Percentiles rank a stretch among this genome's conserved stretches.
Conservation (phyloP, 106 monocot genomes). For the Platanthera zijinensis region DNA sequence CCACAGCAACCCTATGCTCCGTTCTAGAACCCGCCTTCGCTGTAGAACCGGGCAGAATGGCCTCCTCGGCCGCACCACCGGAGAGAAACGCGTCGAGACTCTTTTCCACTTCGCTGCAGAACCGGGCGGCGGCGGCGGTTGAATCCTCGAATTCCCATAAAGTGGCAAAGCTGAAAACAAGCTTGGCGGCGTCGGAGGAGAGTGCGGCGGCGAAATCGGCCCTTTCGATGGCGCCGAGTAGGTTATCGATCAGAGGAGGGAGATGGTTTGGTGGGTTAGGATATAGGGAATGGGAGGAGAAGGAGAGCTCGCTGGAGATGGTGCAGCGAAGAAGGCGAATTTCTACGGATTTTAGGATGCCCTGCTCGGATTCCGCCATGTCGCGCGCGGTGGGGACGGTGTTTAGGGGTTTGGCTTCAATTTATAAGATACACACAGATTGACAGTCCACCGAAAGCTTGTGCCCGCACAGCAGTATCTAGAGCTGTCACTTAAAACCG, state of each 20-base stretch:
- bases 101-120: slow-evolving; percentile 47
- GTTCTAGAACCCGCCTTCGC: slow-evolving; percentile 5
- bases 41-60: slow-evolving; percentile 37
- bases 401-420: not conserved
- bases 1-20: slow-evolving; percentile 34
- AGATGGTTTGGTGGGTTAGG: slow-evolving; percentile 8
- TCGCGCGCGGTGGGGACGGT: not conserved
- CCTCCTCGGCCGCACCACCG: slow-evolving; percentile 14
- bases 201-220: slow-evolving; percentile 62
- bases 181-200: slow-evolving; percentile 24
- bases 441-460: too few relatives aligned
- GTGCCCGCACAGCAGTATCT: too few relatives aligned
- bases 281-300: slow-evolving; percentile 8
- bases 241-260: slow-evolving; percentile 19
- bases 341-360: slow-evolving; percentile 45
- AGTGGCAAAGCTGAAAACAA: slow-evolving; percentile 34
- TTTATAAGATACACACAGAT: too few relatives aligned
- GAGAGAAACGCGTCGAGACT: slow-evolving; percentile 42
- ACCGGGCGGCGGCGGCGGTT: slow-evolving; percentile 34
- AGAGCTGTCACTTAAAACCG: too few relatives aligned
- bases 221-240: slow-evolving; percentile 54
- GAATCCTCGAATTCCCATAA: slow-evolving; percentile 48
- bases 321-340: slow-evolving; percentile 95
- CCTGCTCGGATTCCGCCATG: slow-evolving; percentile 15
- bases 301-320: slow-evolving; percentile 11